phyloP scores from a whole-genome alignment of 495 filamentous ascomycete species.

The Hypoxylon fuscum region DNA sequence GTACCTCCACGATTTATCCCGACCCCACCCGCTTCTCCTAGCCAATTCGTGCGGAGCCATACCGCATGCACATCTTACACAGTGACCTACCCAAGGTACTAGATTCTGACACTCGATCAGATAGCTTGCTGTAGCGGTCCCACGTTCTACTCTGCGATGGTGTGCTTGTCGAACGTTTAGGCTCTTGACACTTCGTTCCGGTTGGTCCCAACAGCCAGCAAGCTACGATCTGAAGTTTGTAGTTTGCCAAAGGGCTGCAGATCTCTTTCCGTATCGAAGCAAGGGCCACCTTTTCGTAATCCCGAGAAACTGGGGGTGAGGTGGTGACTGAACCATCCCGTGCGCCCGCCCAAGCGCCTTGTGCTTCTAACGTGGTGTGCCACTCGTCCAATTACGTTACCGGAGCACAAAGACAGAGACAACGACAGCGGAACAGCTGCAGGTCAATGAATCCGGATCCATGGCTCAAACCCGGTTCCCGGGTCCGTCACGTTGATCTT shows the following conservation, averaged over 20 bases:
- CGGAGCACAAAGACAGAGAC: conserved; percentile 34
- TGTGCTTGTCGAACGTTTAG: conserved; percentile 11
- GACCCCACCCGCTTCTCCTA: conserved; percentile 14
- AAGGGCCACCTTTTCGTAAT: conserved; percentile 39
- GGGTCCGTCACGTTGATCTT: conserved; percentile 38
- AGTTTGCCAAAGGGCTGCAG: conserved; percentile 34
- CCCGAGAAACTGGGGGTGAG: conserved; percentile 35
- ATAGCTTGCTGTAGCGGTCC: background rate
- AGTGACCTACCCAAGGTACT: conserved; percentile 5
- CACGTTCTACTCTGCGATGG: background rate
- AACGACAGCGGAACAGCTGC: conserved; percentile 42
- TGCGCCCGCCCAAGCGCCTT: conserved; percentile 38
- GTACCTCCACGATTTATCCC: background rate
- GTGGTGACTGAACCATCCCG: conserved; percentile 38
- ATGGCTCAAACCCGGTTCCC: conserved; percentile 35
- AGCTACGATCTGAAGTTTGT: conserved; percentile 40
- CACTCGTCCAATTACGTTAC: conserved; percentile 32
- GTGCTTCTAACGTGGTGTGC: conserved; percentile 31
- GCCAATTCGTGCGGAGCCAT: conserved; percentile 13
- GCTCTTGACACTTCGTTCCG: conserved; percentile 24
- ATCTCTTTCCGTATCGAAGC: conserved; percentile 37
- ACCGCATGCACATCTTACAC: conserved; percentile 13
- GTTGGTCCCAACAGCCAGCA: conserved; percentile 33
- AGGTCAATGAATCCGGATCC: conserved; percentile 44
- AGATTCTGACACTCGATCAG: conserved; percentile 6